Conservation (phyloP, 2,329 filamentous ascomycete genomes). For the Fusarium solani-melongenae region DNA sequence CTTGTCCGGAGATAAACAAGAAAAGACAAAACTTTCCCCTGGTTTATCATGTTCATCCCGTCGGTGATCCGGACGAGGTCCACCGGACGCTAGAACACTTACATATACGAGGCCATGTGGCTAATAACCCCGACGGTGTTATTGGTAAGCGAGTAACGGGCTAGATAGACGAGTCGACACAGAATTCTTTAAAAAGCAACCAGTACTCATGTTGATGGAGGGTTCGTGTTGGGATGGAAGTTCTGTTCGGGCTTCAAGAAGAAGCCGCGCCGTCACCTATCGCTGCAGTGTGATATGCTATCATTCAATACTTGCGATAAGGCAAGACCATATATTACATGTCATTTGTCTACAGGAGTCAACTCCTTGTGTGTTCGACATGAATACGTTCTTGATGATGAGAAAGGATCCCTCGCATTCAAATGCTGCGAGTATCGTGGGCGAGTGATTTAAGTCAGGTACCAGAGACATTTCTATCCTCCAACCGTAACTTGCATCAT, state of each 20-base stretch:
- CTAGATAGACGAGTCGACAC: neutral
- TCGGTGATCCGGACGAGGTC: neutral
- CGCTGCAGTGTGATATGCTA: neutral
- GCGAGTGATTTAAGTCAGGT: neutral
- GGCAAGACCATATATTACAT: neutral
- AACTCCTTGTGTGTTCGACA: neutral
- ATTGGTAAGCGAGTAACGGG: neutral
- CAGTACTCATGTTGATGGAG: neutral
- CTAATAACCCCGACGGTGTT: neutral
- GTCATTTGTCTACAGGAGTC: neutral
- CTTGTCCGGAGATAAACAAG: neutral
- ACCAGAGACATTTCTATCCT: neutral
- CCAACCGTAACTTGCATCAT: neutral
- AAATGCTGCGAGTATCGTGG: neutral
- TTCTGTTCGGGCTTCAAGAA: neutral
- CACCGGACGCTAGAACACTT: neutral
- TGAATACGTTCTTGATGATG: neutral
- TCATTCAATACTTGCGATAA: neutral
- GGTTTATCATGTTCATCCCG: neutral
- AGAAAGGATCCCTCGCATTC: neutral
- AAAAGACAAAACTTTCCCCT: neutral
- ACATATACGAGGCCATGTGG: neutral
- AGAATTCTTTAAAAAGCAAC: neutral
- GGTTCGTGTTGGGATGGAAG: neutral
- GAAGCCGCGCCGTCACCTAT: neutral